Percentiles rank a stretch among this genome's conserved stretches.
phyloP scores from a whole-genome alignment of 2,329 filamentous ascomycete species.

The Pseudopithomyces maydicus region DNA sequence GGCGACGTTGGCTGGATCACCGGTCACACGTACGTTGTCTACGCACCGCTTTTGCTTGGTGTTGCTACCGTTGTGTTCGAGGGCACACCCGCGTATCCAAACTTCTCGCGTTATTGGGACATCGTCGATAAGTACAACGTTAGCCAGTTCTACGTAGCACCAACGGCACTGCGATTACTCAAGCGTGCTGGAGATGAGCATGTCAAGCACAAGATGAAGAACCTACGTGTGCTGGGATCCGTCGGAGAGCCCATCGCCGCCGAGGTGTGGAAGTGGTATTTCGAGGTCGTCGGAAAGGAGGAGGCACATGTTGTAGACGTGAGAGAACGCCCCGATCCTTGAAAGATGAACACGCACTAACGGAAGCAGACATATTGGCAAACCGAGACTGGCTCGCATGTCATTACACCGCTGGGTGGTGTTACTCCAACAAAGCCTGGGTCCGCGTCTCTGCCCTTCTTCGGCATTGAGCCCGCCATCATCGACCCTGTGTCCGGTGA shows the following conservation, averaged over 20 bases:
- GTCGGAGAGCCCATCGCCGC: slow-evolving; percentile 97
- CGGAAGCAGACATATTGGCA: slow-evolving; percentile 91
- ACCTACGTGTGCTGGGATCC: slow-evolving; percentile 86
- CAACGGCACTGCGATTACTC: slow-evolving; percentile 87
- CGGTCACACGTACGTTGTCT: slow-evolving; percentile 97
- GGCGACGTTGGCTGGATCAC: slow-evolving; percentile 99
- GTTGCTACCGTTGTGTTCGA: slow-evolving; percentile 96
- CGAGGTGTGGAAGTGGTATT: slow-evolving; percentile 99
- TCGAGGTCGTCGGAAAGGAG: slow-evolving; percentile 90
- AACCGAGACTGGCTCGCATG: slow-evolving; percentile 96
- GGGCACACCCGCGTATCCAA: slow-evolving; percentile 94
- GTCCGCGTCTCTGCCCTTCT: slow-evolving; percentile 94
- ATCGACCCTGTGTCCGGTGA: slow-evolving; percentile 95
- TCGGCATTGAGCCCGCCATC: slow-evolving; percentile 96
- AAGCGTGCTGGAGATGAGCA: slow-evolving; percentile 96
- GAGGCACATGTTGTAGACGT: slow-evolving; percentile 90
- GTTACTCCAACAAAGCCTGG: slow-evolving; percentile 96
- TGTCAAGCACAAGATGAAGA: slow-evolving; percentile 86
- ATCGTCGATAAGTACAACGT: slow-evolving; percentile 94
- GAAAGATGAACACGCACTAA: slow-evolving; percentile 20
- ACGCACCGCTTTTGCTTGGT: slow-evolving; percentile 90
- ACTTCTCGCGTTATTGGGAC: slow-evolving; percentile 99
- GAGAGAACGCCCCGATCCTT: slow-evolving; percentile 52
- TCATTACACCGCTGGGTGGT: slow-evolving; percentile 91
- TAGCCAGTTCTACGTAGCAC: slow-evolving; percentile 97